Evolutionary conservation across 2,329 filamentous ascomycete genomes (phyloP).

Genomic region (Colletotrichum acutatum): DNA sequence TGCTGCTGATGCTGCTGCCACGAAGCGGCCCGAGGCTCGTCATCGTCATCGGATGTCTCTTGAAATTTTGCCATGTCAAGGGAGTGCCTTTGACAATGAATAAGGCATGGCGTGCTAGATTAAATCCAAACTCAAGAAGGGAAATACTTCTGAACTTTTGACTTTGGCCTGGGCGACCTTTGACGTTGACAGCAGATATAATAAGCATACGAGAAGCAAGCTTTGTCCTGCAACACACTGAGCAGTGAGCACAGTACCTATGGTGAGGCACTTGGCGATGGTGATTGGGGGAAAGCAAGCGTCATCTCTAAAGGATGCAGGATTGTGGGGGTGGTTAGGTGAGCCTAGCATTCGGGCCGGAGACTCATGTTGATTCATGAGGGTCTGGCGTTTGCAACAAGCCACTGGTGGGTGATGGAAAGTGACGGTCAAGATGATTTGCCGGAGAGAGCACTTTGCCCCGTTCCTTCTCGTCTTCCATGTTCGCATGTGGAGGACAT

Average conservation of each 20-base stretch:
- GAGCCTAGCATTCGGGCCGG: slow-evolving; percentile 27
- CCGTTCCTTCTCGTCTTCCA: background rate
- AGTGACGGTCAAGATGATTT: slow-evolving; percentile 6
- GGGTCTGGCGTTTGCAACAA: slow-evolving; percentile 17
- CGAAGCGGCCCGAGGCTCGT: background rate
- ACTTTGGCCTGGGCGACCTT: slow-evolving; percentile 1
- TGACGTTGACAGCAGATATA: slow-evolving; percentile 2
- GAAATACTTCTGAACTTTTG: slow-evolving; percentile 14
- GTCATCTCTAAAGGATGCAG: slow-evolving; percentile 15
- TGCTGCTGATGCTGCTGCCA: background rate
- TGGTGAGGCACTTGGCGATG: slow-evolving; percentile 23
- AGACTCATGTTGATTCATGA: slow-evolving; percentile 19
- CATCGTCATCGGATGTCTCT: slow-evolving; percentile 8
- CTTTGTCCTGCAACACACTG: slow-evolving; percentile 11
- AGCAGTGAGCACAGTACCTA: background rate
- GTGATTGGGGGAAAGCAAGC: slow-evolving; percentile 25
- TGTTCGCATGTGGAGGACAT: slow-evolving; percentile 24
- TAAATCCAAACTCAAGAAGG: background rate
- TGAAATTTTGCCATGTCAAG: background rate
- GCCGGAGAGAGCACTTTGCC: slow-evolving; percentile 4
- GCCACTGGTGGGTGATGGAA: background rate
- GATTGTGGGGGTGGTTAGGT: slow-evolving; percentile 14
- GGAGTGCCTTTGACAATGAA: background rate
- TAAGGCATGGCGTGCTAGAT: slow-evolving; percentile 11
- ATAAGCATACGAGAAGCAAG: slow-evolving; percentile 10